phyloP scores from a whole-genome alignment of 192 early-diverging fungal species.

The Dimargaris cristalligena region DNA sequence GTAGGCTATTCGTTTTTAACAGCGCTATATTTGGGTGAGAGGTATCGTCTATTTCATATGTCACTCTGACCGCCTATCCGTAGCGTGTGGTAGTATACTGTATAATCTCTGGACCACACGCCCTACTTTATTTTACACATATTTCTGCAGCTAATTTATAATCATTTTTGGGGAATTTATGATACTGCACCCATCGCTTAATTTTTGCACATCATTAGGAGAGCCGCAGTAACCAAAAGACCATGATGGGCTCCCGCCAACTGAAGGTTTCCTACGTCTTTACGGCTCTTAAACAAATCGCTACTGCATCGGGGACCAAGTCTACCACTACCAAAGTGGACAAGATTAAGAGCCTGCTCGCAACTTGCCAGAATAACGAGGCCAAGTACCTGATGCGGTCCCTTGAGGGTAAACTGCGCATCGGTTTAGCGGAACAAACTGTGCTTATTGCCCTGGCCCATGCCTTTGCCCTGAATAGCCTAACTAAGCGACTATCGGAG shows the following conservation, averaged over 20 bases:
- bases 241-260: slow-evolving; percentile 45
- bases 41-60: too few species aligned
- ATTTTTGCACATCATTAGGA: too few species aligned
- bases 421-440: slow-evolving; percentile 89
- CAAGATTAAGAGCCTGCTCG: slow-evolving; percentile 59
- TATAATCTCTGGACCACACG: too few species aligned
- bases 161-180: too few species aligned
- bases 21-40: too few species aligned
- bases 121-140: too few species aligned
- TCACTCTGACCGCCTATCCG: too few species aligned
- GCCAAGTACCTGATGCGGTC: slow-evolving; percentile 76
- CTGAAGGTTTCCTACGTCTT: slow-evolving; percentile 70
- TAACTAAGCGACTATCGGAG: not conserved
- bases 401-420: slow-evolving; percentile 83
- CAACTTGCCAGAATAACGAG: slow-evolving; percentile 58
- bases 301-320: slow-evolving; percentile 52
- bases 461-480: slow-evolving; percentile 40
- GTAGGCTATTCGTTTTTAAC: too few species aligned
- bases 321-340: slow-evolving; percentile 44
- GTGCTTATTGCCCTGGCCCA: slow-evolving; percentile 80
- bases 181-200: too few species aligned
- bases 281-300: slow-evolving; percentile 71
- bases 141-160: too few species aligned
- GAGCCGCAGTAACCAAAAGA: slow-evolving; percentile 70
- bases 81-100: too few species aligned